Conservation (phyloP, 2,329 filamentous ascomycete species). For the Cercospora sesami region DNA sequence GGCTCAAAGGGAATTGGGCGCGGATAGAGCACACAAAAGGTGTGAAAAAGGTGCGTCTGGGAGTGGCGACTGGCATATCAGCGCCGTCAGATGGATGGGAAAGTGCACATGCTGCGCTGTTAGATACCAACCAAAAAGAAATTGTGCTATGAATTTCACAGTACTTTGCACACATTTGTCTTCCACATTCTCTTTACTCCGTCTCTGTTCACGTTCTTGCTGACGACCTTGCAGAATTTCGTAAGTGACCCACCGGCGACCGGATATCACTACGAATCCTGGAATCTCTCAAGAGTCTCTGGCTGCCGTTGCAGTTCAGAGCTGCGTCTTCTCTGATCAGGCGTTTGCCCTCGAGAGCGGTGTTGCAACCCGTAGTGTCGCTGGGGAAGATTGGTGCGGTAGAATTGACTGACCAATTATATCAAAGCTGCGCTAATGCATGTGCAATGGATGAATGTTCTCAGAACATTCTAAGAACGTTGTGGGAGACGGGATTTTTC, state of each 20-base stretch:
- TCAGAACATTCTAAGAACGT: neutral
- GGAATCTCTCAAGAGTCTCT: neutral
- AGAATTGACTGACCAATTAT: neutral
- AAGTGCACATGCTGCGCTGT: constrained; percentile 15
- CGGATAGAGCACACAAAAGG: constrained; percentile 7
- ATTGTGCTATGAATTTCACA: constrained; percentile 12
- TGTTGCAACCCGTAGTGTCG: no score
- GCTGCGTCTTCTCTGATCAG: neutral
- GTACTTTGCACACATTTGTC: neutral
- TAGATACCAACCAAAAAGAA: constrained; percentile 1
- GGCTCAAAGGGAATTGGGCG: constrained; percentile 17
- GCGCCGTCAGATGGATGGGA: constrained; percentile 5
- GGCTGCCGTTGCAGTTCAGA: neutral
- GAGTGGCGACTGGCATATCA: constrained; percentile 14
- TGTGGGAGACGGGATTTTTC: no score
- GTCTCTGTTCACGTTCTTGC: neutral
- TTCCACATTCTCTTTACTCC: neutral
- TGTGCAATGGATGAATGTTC: neutral
- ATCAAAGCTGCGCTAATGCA: neutral
- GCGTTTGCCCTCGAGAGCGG: no score
- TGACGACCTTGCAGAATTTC: neutral
- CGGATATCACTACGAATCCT: no score
- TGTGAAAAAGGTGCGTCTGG: constrained; percentile 15
- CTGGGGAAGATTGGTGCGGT: neutral
- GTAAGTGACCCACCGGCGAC: no score